Conservation (phyloP, 257 asterid genomes). For the Haberlea rhodopensis region DNA sequence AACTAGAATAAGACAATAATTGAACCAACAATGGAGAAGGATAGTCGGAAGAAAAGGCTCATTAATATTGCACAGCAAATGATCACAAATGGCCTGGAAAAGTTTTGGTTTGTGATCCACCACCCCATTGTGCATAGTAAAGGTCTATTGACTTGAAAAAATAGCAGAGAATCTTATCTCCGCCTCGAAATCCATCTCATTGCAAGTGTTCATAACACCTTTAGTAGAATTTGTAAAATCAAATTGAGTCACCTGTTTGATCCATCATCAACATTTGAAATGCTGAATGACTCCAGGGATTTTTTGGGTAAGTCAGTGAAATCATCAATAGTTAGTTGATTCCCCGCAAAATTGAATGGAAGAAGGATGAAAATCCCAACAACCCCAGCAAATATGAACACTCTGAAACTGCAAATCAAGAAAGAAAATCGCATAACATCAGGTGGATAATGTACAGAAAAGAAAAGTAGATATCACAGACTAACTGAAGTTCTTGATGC, state of each 20-base stretch:
- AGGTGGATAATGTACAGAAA: constrained; percentile 21
- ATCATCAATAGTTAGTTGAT: constrained; percentile 78
- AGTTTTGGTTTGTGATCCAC: neutral
- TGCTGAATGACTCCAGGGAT: constrained; percentile 82
- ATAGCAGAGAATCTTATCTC: neutral
- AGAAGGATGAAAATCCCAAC: constrained; percentile 79
- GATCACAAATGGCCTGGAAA: constrained; percentile 2
- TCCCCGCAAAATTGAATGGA: constrained; percentile 94
- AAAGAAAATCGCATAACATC: constrained; percentile 15
- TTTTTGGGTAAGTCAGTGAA: constrained; percentile 68
- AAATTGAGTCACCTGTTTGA: constrained; percentile 66
- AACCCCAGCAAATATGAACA: constrained; percentile 69
- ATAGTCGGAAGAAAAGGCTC: neutral
- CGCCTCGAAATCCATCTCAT: constrained; percentile 21
- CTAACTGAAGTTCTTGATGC: neutral
- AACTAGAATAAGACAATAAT: neutral
- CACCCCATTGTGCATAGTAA: constrained; percentile 9
- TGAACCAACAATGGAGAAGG: constrained; percentile 5
- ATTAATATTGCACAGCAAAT: neutral
- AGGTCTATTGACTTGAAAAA: constrained; percentile 2
- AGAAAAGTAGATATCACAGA: neutral
- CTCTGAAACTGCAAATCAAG: constrained; percentile 61
- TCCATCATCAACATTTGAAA: constrained; percentile 90
- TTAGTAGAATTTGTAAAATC: neutral
- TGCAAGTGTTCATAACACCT: constrained; percentile 1